Conservation (phyloP, 257 asterid species). For the Haberlea rhodopensis region DNA sequence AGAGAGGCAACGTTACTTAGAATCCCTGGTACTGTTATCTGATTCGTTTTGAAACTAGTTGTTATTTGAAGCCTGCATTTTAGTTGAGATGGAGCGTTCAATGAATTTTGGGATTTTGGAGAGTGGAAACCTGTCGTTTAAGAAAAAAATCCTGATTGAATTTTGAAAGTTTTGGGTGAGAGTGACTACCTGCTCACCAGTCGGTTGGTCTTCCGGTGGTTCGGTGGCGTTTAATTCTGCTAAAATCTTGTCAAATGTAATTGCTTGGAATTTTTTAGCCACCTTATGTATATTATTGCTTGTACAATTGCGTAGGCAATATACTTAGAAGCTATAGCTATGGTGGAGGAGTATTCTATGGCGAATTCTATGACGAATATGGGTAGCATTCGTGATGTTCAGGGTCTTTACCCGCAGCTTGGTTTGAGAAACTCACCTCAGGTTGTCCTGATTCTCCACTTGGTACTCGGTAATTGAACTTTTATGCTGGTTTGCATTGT, state of each 20-base stretch:
- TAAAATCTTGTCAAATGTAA: constrained; percentile 10
- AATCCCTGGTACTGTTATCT: constrained; percentile 55
- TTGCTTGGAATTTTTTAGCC: neutral
- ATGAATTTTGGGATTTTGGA: neutral
- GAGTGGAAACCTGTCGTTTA: neutral
- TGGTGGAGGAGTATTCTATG: constrained; percentile 97
- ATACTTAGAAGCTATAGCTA: constrained; percentile 78
- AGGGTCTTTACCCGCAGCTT: constrained; percentile 66
- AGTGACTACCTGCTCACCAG: neutral
- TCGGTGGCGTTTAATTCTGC: constrained; percentile 16
- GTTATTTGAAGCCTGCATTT: no score
- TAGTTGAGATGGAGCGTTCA: no score
- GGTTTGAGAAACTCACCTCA: constrained; percentile 79
- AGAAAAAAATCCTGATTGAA: no score
- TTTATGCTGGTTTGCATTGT: constrained; percentile 5
- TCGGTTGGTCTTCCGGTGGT: neutral
- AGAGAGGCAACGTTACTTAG: constrained; percentile 94
- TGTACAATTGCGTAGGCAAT: constrained; percentile 50
- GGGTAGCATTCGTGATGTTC: constrained; percentile 74
- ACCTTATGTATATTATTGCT: neutral
- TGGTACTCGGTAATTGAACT: constrained; percentile 5
- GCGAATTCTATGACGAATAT: constrained; percentile 66
- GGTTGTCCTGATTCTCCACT: constrained; percentile 38
- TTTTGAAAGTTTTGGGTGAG: no score
- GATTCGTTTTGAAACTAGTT: neutral